phyloP scores from a whole-genome alignment of 208 protist species.

The Trypanosoma scelopori region DNA sequence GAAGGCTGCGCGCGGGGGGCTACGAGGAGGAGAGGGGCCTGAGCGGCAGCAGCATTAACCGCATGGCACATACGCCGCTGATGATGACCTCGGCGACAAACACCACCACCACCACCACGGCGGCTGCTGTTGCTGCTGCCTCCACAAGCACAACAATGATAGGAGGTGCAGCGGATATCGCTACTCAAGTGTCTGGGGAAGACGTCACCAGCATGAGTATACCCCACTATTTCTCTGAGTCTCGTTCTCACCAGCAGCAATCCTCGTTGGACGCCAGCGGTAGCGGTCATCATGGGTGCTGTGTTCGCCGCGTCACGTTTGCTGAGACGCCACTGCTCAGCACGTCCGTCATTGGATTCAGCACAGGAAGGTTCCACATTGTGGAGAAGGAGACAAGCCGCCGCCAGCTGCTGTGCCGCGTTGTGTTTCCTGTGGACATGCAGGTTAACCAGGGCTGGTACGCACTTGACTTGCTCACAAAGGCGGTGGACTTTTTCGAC shows the following conservation, averaged over 20 bases:
- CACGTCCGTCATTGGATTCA: constrained; percentile 74
- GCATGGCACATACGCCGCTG: no score
- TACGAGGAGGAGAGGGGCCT: no score
- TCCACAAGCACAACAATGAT: no score
- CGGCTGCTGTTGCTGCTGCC: no score
- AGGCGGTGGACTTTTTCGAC: constrained; percentile 81
- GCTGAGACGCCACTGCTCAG: constrained; percentile 46
- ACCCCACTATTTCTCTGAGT: no score
- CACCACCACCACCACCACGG: no score
- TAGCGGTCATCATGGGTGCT: not conserved
- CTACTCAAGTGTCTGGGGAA: no score
- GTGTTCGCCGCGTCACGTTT: constrained; percentile 36
- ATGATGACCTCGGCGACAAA: no score
- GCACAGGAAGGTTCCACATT: constrained; percentile 91
- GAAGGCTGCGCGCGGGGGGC: not conserved
- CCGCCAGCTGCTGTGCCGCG: constrained; percentile 53
- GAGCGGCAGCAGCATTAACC: no score
- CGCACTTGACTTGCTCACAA: constrained; percentile 87
- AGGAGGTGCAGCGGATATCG: no score
- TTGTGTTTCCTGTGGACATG: constrained; percentile 43
- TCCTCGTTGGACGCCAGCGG: not conserved
- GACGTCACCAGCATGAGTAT: no score
- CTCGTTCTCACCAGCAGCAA: no score
- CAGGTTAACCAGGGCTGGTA: constrained; percentile 59
- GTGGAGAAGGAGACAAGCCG: constrained; percentile 57